Conservation (phyloP, 805 yeast species). For the Ogataea nakhonphanomensis region DNA sequence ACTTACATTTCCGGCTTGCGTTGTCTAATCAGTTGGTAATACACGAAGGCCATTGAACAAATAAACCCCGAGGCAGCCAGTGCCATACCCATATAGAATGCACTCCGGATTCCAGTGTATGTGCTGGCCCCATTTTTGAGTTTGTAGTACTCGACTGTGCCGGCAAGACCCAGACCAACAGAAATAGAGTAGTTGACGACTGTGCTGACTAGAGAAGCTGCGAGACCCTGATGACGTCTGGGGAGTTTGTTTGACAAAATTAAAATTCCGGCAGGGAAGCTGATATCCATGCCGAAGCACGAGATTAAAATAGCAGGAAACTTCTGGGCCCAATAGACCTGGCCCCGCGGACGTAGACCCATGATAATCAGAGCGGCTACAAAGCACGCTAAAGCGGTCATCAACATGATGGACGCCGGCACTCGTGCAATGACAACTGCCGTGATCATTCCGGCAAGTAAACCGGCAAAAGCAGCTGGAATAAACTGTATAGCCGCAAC, state of each 20-base stretch:
- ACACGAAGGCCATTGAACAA: conserved; percentile 10
- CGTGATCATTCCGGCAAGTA: conserved; percentile 50
- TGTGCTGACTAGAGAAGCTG: conserved; percentile 69
- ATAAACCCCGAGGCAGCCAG: conserved; percentile 48
- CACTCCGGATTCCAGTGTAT: conserved; percentile 51
- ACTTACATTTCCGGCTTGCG: neutral
- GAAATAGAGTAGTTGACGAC: conserved; percentile 71
- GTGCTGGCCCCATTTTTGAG: conserved; percentile 25
- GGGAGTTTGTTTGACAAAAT: conserved; percentile 60
- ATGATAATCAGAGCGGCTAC: conserved; percentile 50
- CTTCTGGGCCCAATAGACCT: conserved; percentile 55
- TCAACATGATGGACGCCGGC: conserved; percentile 49
- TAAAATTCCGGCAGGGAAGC: conserved; percentile 72
- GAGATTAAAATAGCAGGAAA: conserved; percentile 54
- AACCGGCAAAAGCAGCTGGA: conserved; percentile 51
- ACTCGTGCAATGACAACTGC: conserved; percentile 44
- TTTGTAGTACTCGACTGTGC: conserved; percentile 54
- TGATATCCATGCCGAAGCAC: conserved; percentile 74
- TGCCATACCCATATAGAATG: conserved; percentile 60
- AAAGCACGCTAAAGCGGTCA: conserved; percentile 52
- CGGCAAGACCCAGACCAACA: conserved; percentile 65
- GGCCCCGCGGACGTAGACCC: conserved; percentile 54
- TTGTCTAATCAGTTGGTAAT: conserved; percentile 7
- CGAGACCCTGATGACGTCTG: conserved; percentile 67
- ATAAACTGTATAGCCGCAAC: conserved; percentile 43